phyloP scores from a whole-genome alignment of 495 filamentous ascomycete genomes.

The Penicillium lividum region DNA sequence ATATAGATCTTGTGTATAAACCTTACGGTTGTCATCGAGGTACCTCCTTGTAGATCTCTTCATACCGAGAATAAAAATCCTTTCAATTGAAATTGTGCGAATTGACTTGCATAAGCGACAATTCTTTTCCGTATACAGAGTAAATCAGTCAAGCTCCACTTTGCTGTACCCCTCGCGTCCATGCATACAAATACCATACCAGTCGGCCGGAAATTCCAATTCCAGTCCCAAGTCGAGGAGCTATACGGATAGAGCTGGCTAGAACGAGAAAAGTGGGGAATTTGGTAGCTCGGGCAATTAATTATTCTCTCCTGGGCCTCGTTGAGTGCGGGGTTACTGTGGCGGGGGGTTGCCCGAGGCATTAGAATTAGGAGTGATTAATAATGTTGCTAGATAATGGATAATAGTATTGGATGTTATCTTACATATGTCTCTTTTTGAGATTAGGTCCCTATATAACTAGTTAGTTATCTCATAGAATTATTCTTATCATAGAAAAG shows the following conservation, averaged over 20 bases:
- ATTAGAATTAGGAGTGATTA: not conserved
- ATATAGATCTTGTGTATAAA: not conserved
- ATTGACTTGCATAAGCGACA: too few species aligned
- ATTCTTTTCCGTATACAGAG: too few species aligned
- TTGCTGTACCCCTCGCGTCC: not conserved
- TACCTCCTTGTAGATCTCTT: too few species aligned
- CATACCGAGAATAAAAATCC: too few species aligned
- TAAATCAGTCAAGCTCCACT: not conserved
- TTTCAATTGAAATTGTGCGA: too few species aligned
- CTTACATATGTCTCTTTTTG: not conserved
- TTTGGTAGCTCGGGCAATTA: not conserved
- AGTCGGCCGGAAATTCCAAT: not conserved
- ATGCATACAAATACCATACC: not conserved
- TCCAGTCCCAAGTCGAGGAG: not conserved
- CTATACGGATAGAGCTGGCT: not conserved
- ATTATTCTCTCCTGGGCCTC: not conserved
- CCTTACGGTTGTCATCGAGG: too few species aligned
- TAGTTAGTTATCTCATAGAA: not conserved
- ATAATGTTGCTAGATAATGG: not conserved
- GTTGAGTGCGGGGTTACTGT: not conserved
- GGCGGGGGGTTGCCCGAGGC: not conserved
- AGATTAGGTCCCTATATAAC: not conserved
- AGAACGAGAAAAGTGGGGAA: not conserved
- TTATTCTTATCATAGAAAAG: not conserved
- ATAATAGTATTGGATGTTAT: too few species aligned